Conservation (phyloP, 768 basidiomycete genomes). For the Tephrocybe sp. region DNA sequence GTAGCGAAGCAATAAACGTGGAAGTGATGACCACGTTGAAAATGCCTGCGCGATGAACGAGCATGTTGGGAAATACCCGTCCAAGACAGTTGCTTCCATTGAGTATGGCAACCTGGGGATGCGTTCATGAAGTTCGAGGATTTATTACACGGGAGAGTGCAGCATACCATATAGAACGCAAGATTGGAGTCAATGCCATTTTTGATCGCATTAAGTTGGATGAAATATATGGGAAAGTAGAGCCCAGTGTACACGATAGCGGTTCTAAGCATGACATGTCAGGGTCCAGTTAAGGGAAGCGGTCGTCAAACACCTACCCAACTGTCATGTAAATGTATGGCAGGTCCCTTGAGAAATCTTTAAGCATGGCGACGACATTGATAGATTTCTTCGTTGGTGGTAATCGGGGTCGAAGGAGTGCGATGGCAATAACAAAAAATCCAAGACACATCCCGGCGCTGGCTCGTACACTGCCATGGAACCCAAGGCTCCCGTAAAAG, state of each 20-base stretch:
- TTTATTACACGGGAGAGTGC: no score
- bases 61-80: slow-evolving; percentile 13
- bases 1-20: slow-evolving; percentile 20
- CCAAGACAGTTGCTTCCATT: no score
- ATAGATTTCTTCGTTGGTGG: neutral
- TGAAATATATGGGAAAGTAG: slow-evolving; percentile 33
- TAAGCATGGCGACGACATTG: neutral
- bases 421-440: neutral
- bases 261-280: neutral
- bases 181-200: slow-evolving; percentile 28
- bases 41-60: slow-evolving; percentile 26
- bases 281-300: neutral
- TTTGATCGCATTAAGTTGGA: slow-evolving; percentile 32
- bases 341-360: neutral
- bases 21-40: slow-evolving; percentile 28
- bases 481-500: slow-evolving; percentile 13
- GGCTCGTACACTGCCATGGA: neutral
- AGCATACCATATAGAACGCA: slow-evolving; percentile 35
- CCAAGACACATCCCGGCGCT: slow-evolving; percentile 1
- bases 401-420: slow-evolving; percentile 1
- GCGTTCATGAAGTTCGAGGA: no score
- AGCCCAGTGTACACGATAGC: slow-evolving; percentile 18
- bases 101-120: no score
- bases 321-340: neutral
- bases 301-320: neutral